Conservation (phyloP, 176 grass and related monocot genomes). For the Rhynchospora breviuscula region DNA sequence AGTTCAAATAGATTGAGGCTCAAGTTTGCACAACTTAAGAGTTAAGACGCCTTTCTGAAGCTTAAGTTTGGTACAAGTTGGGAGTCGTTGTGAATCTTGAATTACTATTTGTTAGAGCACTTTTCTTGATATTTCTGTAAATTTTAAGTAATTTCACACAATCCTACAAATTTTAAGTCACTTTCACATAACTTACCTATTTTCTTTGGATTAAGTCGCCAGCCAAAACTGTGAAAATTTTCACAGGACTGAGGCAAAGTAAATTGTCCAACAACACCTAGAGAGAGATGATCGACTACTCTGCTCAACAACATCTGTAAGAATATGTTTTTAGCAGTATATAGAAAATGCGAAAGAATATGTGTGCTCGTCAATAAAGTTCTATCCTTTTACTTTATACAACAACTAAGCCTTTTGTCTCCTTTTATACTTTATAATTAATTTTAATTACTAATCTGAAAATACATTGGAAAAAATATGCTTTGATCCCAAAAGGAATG, state of each 20-base stretch:
- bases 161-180: neutral
- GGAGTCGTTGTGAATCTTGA: neutral
- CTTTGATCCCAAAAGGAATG: too few species aligned
- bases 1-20: too few species aligned
- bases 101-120: neutral
- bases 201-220: neutral
- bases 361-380: neutral
- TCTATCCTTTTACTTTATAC: neutral
- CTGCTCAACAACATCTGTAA: constrained; percentile 36
- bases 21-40: too few species aligned
- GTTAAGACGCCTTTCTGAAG: neutral
- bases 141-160: neutral
- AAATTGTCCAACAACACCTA: constrained; percentile 34
- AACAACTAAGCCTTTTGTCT: too few species aligned
- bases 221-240: neutral
- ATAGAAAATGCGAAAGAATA: neutral
- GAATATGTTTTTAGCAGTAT: neutral
- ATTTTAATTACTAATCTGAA: neutral
- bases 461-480: neutral
- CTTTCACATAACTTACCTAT: constrained; percentile 13
- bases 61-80: neutral
- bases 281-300: constrained; percentile 25
- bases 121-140: neutral
- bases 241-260: neutral
- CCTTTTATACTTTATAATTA: neutral